Evolutionary conservation across 495 filamentous ascomycete species (phyloP).

Genomic region (Penicillium pancosmium): DNA sequence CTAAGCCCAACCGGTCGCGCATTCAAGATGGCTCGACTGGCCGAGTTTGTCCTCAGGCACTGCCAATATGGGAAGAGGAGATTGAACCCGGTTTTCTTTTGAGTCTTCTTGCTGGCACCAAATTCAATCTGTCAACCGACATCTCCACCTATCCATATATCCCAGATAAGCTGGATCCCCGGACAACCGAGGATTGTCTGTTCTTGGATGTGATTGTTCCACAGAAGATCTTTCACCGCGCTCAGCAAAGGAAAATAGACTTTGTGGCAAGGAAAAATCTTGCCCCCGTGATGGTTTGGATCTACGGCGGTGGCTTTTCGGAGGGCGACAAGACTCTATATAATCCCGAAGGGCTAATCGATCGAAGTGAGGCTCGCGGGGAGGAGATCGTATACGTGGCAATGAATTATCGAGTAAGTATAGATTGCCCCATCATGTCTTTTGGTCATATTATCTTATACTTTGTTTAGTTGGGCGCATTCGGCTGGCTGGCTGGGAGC

Average conservation of each 20-base stretch:
- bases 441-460: not conserved
- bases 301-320: constrained; percentile 62
- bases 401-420: constrained; percentile 60
- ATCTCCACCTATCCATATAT: constrained; percentile 32
- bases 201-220: constrained; percentile 58
- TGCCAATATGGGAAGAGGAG: constrained; percentile 39
- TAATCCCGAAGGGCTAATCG: constrained; percentile 50
- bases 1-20: constrained; percentile 33
- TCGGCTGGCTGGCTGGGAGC: constrained; percentile 61
- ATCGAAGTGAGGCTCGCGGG: constrained; percentile 37
- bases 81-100: constrained; percentile 35
- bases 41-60: constrained; percentile 54
- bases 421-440: not conserved
- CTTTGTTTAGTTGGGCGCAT: constrained; percentile 53
- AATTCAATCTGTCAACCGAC: constrained; percentile 36
- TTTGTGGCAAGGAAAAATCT: constrained; percentile 18
- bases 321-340: constrained; percentile 52
- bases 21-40: constrained; percentile 50
- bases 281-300: constrained; percentile 61
- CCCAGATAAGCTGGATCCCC: constrained; percentile 39
- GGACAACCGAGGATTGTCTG: constrained; percentile 58
- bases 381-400: constrained; percentile 63
- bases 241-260: constrained; percentile 12
- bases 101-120: constrained; percentile 30
- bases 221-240: constrained; percentile 41